phyloP scores from a whole-genome alignment of 768 basidiomycete species.

The Kwoniella dendrophila region DNA sequence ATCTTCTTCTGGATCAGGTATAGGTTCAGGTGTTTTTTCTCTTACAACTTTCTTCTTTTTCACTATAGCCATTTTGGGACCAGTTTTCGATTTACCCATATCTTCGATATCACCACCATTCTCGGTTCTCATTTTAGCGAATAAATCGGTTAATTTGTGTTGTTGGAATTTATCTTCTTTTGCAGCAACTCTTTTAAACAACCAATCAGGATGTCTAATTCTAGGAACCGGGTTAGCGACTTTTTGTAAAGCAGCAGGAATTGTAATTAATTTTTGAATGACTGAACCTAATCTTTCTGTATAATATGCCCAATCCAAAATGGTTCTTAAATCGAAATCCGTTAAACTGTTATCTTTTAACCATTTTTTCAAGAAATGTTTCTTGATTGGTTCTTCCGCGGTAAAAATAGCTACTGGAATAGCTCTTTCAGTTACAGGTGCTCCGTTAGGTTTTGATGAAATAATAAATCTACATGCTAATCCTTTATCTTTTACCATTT shows the following conservation, averaged over 20 bases:
- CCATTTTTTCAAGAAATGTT: conserved; percentile 91
- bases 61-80: conserved; percentile 58
- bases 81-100: conserved; percentile 47
- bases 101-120: conserved; percentile 67
- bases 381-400: conserved; percentile 87
- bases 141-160: conserved; percentile 96
- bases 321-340: conserved; percentile 87
- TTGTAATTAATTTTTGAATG: conserved; percentile 98
- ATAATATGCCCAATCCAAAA: conserved; percentile 98
- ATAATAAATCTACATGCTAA: conserved; percentile 99
- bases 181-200: conserved; percentile 83
- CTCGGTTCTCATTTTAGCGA: conserved; percentile 58
- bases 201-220: conserved; percentile 95
- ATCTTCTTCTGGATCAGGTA: conserved; percentile 67
- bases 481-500: conserved; percentile 99
- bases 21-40: conserved; percentile 49
- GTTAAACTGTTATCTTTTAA: conserved; percentile 85
- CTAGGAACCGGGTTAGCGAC: conserved; percentile 94
- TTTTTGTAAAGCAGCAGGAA: conserved; percentile 97
- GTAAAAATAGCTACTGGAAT: conserved; percentile 97
- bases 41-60: conserved; percentile 60
- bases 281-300: conserved; percentile 96
- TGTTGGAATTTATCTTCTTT: conserved; percentile 96
- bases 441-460: conserved; percentile 85
- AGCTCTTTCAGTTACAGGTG: conserved; percentile 95